Base-by-base conservation (phyloP, 495 filamentous ascomycete genomes). In the Trichocladium antarcticum region DNA sequence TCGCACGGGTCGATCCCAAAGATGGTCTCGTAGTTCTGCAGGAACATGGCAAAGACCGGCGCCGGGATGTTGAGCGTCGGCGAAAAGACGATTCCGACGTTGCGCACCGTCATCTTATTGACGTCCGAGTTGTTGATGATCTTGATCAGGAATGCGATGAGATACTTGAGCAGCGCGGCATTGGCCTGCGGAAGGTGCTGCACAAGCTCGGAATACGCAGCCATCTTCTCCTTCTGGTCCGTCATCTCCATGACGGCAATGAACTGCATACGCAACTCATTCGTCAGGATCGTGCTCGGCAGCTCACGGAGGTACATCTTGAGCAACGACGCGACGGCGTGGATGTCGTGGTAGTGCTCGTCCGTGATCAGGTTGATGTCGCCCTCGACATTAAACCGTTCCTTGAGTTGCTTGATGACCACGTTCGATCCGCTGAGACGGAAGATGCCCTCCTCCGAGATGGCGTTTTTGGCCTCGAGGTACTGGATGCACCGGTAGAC, bases 1-100 rank as follows among this genome's bases (percentile, higher is more conserved):
- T 80, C 74, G 53, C 79, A 75, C 1, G 77, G 74, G 6, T 80
- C 73, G 45, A 82, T 75, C 28, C 82, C 84, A 63, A 96, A 98
- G 38, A 98, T 90, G 34, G 74, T 74, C 55, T 85, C 75, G 58
- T 85, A 95, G 55, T 97, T 89, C 43, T 90, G 89, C 29, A 98
- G 75, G 66, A 98, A 92, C 67, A 89, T 74, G 2, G 88, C 88
- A 57, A 98, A 94, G 6, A 98, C 84, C 14, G 93, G 89, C 1
- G 88, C 87, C 0, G 93, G 89, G 35, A 98, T 96, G 66, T 97
- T 97, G 28, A 97, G 76, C 0, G 93, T 97, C 1, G 92, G 92
- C n/a, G 93, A 92, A 67, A 97, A 98, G 47, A 97, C 89, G 53
- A 98, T 98, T 55, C 92, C 88, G 42, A 98, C 88, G 64, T 98